These are phyloP conservation scores for Boeremia lycopersici DNA, from an alignment of 2,329 filamentous ascomycete genomes.

Conservation along the genomic window DNA sequence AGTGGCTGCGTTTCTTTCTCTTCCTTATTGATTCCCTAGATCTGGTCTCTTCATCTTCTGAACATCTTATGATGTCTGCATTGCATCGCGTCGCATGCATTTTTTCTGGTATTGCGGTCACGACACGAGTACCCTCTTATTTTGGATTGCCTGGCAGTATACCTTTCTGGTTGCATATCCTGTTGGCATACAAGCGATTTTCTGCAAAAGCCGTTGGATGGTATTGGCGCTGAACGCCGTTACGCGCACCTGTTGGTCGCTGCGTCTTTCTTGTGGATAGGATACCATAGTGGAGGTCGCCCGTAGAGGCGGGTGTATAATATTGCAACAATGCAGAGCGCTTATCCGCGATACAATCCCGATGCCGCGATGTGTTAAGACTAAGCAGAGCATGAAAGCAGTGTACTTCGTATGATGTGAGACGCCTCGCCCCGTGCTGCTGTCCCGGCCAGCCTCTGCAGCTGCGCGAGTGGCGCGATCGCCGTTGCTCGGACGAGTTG, in stretches of 20 bases:
- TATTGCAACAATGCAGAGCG: slow-evolving; percentile 19
- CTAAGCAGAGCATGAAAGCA: too few species aligned
- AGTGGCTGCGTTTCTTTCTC: slow-evolving; percentile 15
- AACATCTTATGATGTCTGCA: slow-evolving; percentile 23
- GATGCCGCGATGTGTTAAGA: not conserved
- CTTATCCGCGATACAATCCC: not conserved
- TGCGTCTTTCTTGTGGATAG: slow-evolving; percentile 19
- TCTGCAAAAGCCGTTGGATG: slow-evolving; percentile 13
- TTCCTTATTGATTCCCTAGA: slow-evolving; percentile 26
- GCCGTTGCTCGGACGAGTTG: too few species aligned
- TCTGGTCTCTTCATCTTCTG: slow-evolving; percentile 29
- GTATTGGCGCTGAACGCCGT: slow-evolving; percentile 8
- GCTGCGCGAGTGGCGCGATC: too few species aligned
- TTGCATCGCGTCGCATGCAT: slow-evolving; percentile 38
- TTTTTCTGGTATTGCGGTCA: slow-evolving; percentile 20
- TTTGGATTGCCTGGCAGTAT: slow-evolving; percentile 10
- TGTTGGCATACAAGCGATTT: slow-evolving; percentile 28
- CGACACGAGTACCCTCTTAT: slow-evolving; percentile 25
- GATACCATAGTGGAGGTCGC: slow-evolving; percentile 9
- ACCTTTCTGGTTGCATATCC: slow-evolving; percentile 18
- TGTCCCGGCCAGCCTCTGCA: too few species aligned
- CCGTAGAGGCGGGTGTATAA: slow-evolving; percentile 21
- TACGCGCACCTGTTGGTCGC: slow-evolving; percentile 11
- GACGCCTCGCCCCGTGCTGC: too few species aligned
- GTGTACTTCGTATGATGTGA: too few species aligned